Evolutionary conservation across 139 green algal genomes (phyloP).

Genomic region (Tetraselmis striata): DNA sequence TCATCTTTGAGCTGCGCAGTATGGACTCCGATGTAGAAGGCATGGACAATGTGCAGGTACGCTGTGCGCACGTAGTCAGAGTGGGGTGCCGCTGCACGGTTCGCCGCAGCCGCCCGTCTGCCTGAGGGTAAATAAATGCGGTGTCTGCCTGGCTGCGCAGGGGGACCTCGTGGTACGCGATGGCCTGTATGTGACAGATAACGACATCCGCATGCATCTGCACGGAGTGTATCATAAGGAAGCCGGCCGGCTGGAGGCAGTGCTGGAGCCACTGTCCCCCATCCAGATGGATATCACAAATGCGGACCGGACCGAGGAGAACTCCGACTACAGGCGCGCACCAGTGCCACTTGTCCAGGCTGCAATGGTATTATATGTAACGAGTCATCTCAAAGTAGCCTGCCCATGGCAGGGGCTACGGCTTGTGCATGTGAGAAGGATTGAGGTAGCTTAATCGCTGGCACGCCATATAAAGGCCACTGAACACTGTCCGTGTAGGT

Average conservation of each 20-base stretch:
- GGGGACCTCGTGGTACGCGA: constrained; percentile 60
- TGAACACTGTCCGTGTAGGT: constrained; percentile 3
- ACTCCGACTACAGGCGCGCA: constrained; percentile 13
- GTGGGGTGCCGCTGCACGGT: background rate
- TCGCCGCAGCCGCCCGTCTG: background rate
- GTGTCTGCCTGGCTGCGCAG: constrained; percentile 20
- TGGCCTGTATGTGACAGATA: constrained; percentile 42
- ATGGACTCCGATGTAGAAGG: background rate
- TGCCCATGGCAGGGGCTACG: too few species aligned
- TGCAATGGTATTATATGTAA: too few species aligned
- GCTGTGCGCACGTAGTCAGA: background rate
- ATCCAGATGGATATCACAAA: constrained; percentile 3
- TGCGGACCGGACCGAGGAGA: background rate
- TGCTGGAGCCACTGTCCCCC: constrained; percentile 20
- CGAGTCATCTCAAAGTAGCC: too few species aligned
- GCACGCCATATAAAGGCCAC: too few species aligned
- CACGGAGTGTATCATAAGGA: constrained; percentile 43
- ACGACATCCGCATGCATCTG: constrained; percentile 43
- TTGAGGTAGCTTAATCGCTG: constrained; percentile 1
- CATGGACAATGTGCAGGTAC: constrained; percentile 12
- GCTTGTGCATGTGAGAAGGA: background rate
- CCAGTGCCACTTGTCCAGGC: background rate
- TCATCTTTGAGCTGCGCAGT: constrained; percentile 6
- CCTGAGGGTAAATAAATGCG: background rate
- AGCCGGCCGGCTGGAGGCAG: constrained; percentile 28